phyloP scores from a whole-genome alignment of 1,139 yeast genomes.

The Zygosaccharomyces pseudobailii region DNA sequence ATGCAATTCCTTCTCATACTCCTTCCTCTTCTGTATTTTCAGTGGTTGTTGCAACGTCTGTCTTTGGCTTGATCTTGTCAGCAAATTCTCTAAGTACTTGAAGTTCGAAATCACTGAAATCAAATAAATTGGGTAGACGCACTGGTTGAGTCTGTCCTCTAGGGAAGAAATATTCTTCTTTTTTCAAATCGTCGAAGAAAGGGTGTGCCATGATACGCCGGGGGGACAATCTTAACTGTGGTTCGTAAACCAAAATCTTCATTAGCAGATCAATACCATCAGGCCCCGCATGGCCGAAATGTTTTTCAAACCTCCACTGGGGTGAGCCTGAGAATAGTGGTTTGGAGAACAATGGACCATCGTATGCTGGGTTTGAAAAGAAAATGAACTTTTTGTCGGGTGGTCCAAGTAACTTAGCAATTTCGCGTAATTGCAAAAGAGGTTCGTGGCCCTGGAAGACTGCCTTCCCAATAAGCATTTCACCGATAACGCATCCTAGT shows the following conservation, averaged over 20 bases:
- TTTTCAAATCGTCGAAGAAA: slow-evolving; percentile 65
- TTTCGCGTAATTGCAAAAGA: slow-evolving; percentile 68
- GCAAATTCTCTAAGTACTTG: slow-evolving; percentile 38
- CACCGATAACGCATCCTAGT: slow-evolving; percentile 78
- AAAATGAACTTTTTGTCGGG: slow-evolving; percentile 64
- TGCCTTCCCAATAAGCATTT: slow-evolving; percentile 76
- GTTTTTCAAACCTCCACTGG: slow-evolving; percentile 58
- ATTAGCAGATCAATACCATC: slow-evolving; percentile 67
- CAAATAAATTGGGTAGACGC: slow-evolving; percentile 37
- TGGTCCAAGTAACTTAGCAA: slow-evolving; percentile 72
- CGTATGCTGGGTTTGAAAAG: slow-evolving; percentile 67
- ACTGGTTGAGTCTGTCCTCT: slow-evolving; percentile 41
- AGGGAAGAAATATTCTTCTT: slow-evolving; percentile 53
- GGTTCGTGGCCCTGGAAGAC: slow-evolving; percentile 80
- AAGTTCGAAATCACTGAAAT: slow-evolving; percentile 40
- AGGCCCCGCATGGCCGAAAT: slow-evolving; percentile 64
- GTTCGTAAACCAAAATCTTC: slow-evolving; percentile 69
- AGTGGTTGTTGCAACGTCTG: slow-evolving; percentile 7
- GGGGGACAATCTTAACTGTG: slow-evolving; percentile 62
- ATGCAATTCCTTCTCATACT: not conserved
- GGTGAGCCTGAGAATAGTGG: slow-evolving; percentile 60
- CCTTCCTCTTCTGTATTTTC: not conserved
- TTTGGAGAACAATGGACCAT: slow-evolving; percentile 68
- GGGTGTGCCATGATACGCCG: slow-evolving; percentile 64
- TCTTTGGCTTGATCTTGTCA: slow-evolving; percentile 26